Base-by-base conservation (phyloP, 306 rosid genomes). In the Quercus dentata region DNA sequence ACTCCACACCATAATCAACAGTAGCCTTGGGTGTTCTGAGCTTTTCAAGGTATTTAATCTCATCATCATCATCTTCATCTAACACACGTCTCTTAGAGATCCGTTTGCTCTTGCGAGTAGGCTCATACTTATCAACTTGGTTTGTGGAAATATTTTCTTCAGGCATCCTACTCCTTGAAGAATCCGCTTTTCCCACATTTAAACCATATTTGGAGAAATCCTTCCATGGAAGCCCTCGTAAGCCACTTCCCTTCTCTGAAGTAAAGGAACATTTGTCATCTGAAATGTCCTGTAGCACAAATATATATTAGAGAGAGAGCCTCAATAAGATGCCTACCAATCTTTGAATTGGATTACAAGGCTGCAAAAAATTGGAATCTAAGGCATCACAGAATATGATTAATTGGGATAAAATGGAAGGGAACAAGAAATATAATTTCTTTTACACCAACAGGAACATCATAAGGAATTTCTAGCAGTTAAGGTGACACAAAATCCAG, bases 71-170 rank as follows among this genome's bases (percentile, higher is more conserved):
- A 9, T 71, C 88, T 19, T 20, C 79, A 57, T 69, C 82, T 27
- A 79, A 73, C 49, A 71, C 71, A 6, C 86, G 73, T 62, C 78
- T 83, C 73, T 83, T 83, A 28, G 83, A 78, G 80, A 79, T 72
- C 58, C 87, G 73, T 61, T 81, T 88, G 83, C 86, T 83, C 74
- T 85, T 85, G 33, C 84, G 80, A 63, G 74, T 84, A 19, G 73
- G 69, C 59, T 83, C 87, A 6, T 69, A 59, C 21, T 79, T 55
- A 23, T 17, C 69, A 52, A 23, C 72, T 68, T 68, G 72, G 25
- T 35, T 35, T 19, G 72, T 35, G 27, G 57, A 61, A 76, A 7
- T 23, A 58, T 38, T 76, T 77, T 58, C 74, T 64, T 72, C 55
- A 21, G 52, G 62, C 27, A 54, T 17, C 69, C 41, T 75, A 10